These are phyloP conservation scores for Iberis pinnata DNA, from an alignment of 345 rosid species.

Conservation along the genomic window DNA sequence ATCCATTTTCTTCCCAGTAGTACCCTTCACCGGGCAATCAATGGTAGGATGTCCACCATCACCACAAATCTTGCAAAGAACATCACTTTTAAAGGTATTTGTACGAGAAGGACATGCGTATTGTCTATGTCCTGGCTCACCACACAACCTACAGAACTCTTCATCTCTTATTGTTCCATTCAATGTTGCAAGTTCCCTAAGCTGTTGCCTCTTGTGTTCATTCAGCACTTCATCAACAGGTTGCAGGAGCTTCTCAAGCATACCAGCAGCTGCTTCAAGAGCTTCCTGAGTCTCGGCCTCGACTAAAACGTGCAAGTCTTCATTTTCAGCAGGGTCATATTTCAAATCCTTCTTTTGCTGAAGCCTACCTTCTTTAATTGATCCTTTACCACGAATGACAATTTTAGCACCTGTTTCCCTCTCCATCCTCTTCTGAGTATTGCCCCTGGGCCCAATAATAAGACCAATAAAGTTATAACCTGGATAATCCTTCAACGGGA, in stretches of 20 bases:
- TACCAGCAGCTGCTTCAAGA: conserved; percentile 88
- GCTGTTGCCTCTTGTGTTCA: conserved; percentile 98
- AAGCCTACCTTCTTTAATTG: conserved; percentile 83
- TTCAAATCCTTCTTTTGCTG: conserved; percentile 95
- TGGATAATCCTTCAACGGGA: conserved; percentile 86
- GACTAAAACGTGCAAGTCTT: conserved; percentile 95
- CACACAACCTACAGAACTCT: conserved; percentile 85
- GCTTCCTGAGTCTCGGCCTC: conserved; percentile 94
- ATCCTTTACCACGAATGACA: conserved; percentile 95
- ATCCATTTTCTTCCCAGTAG: conserved; percentile 95
- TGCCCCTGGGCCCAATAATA: conserved; percentile 93
- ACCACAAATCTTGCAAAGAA: conserved; percentile 96
- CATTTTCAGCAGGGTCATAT: conserved; percentile 86
- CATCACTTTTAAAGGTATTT: conserved; percentile 92
- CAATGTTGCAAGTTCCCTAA: conserved; percentile 90
- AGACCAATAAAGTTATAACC: conserved; percentile 91
- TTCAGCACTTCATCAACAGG: conserved; percentile 96
- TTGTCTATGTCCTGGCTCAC: conserved; percentile 93
- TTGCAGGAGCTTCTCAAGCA: conserved; percentile 94
- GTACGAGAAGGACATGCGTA: conserved; percentile 86
- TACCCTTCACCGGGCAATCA: conserved; percentile 93
- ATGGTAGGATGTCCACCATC: conserved; percentile 99
- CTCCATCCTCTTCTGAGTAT: conserved; percentile 99
- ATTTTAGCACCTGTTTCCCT: conserved; percentile 92
- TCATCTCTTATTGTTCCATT: conserved; percentile 98